These are phyloP conservation scores for Suhomyces wounanorum DNA, from an alignment of 1,139 yeast species.

Conservation along the genomic window DNA sequence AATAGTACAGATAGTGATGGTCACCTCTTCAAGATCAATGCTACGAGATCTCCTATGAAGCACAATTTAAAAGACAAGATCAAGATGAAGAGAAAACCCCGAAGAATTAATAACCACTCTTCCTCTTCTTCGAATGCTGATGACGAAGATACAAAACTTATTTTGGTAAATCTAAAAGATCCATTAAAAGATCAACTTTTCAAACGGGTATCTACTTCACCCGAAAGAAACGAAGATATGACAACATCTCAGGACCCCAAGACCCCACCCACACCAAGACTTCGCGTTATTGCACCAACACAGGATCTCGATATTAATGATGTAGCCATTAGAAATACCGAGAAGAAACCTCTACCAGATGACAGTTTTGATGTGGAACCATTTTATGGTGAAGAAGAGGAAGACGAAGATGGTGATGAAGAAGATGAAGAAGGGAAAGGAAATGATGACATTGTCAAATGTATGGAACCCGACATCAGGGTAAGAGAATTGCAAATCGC, in stretches of 20 bases:
- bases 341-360: conserved; percentile 2
- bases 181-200: conserved; percentile 19
- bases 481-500: conserved; percentile 9
- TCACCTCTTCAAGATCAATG: conserved; percentile 11
- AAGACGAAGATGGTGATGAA: not conserved
- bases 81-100: conserved; percentile 13
- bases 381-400: conserved; percentile 1
- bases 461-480: conserved; percentile 2
- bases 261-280: conserved; percentile 6
- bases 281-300: conserved; percentile 3
- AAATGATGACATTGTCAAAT: not conserved
- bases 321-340: conserved; percentile 13
- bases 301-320: conserved; percentile 15
- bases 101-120: conserved; percentile 11
- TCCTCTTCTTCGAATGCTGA: conserved; percentile 14
- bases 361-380: conserved; percentile 4
- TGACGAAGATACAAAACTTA: conserved; percentile 9
- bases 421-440: not conserved
- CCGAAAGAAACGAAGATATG: conserved; percentile 5
- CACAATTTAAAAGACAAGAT: conserved; percentile 13
- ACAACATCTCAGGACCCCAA: conserved; percentile 1
- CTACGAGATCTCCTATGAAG: conserved; percentile 10
- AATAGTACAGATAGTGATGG: conserved; percentile 13
- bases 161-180: conserved; percentile 5
- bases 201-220: conserved; percentile 15